Percentiles rank a stretch among this genome's conserved stretches.
phyloP scores from a whole-genome alignment of 208 protist genomes.

The Leptomonas pyrrhocoris region DNA sequence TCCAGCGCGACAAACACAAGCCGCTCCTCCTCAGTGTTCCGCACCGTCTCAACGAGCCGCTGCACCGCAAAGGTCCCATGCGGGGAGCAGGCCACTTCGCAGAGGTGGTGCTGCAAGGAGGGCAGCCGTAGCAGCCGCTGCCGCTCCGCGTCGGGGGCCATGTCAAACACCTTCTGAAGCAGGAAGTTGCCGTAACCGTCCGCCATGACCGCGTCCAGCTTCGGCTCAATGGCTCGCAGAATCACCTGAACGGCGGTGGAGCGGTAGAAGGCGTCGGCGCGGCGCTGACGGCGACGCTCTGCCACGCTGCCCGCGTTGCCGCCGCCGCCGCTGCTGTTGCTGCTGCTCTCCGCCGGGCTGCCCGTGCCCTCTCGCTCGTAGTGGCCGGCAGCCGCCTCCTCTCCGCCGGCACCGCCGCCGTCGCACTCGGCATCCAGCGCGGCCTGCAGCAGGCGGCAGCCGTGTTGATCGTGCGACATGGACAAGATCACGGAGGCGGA shows the following conservation, averaged over 20 bases:
- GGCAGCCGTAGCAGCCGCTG: conserved; percentile 56
- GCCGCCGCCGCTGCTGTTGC: neutral
- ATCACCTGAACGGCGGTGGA: conserved; percentile 54
- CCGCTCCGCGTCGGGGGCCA: conserved; percentile 51
- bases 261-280: conserved; percentile 24
- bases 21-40: conserved; percentile 72
- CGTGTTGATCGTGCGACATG: conserved; percentile 62
- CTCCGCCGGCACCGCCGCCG: conserved; percentile 5
- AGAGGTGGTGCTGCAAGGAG: conserved; percentile 52
- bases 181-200: conserved; percentile 98
- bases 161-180: conserved; percentile 93
- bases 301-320: neutral
- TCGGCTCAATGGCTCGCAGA: conserved; percentile 46
- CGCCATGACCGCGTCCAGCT: conserved; percentile 90
- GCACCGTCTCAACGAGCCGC: conserved; percentile 94
- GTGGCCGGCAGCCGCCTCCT: neutral
- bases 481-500: conserved; percentile 32
- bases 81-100: conserved; percentile 56
- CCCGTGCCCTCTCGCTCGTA: neutral
- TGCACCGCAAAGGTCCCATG: conserved; percentile 97
- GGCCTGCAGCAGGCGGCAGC: conserved; percentile 69
- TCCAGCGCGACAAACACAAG: conserved; percentile 53
- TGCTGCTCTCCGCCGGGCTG: neutral
- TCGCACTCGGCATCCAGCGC: conserved; percentile 54
- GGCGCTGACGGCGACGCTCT: conserved; percentile 20